phyloP scores from a whole-genome alignment of 2,329 filamentous ascomycete species.

The Trichoderma sp. region DNA sequence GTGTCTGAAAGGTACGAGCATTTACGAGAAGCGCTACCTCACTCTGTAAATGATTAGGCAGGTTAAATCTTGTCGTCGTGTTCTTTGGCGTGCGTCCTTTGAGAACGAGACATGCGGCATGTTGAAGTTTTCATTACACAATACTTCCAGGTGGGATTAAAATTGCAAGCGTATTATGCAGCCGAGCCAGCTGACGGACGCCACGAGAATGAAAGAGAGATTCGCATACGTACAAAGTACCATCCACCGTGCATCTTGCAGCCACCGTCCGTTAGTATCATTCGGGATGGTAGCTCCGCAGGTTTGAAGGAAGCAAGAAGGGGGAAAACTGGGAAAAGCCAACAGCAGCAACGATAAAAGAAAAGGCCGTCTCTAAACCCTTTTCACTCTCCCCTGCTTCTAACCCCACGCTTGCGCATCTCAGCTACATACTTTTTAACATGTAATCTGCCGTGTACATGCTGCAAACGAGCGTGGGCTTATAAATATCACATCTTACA shows the following conservation, averaged over 20 bases:
- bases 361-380: neutral
- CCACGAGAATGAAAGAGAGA: neutral
- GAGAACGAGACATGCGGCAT: neutral
- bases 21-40: neutral
- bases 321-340: neutral
- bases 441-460: slow-evolving; percentile 1
- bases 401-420: slow-evolving; percentile 12
- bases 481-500: neutral
- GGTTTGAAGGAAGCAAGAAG: neutral
- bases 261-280: neutral
- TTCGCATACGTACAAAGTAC: neutral
- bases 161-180: neutral
- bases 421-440: neutral
- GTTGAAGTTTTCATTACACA: neutral
- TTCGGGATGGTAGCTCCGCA: neutral
- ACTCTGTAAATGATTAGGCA: neutral
- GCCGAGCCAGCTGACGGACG: neutral
- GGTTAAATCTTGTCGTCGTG: neutral
- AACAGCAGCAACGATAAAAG: neutral
- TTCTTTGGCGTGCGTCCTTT: neutral
- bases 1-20: slow-evolving; percentile 5
- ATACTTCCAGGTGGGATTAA: neutral
- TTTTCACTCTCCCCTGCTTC: slow-evolving; percentile 18
- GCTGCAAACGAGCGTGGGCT: neutral
- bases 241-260: neutral